Conservation (phyloP, 345 rosid species). For the Salix udensis region DNA sequence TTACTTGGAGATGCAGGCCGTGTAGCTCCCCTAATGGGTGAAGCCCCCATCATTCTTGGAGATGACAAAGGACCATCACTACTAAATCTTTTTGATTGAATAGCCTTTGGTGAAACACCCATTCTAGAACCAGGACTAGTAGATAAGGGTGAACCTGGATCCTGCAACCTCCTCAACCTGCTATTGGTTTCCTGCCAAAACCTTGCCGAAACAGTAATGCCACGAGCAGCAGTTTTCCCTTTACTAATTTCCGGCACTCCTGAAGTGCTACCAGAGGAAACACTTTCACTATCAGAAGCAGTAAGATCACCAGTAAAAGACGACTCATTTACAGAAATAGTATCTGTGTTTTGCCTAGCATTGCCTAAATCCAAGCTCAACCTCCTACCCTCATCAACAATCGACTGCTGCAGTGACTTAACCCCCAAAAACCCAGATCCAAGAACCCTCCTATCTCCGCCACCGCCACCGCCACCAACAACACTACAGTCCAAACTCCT, state of each 20-base stretch:
- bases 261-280: slow-evolving; percentile 71
- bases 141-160: slow-evolving; percentile 69
- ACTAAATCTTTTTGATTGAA: slow-evolving; percentile 63
- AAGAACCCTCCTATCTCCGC: slow-evolving; percentile 26
- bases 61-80: slow-evolving; percentile 50
- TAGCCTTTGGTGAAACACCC: slow-evolving; percentile 46
- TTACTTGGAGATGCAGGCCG: slow-evolving; percentile 81
- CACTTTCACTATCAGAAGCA: slow-evolving; percentile 74
- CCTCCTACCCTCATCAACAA: slow-evolving; percentile 51
- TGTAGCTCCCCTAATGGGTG: slow-evolving; percentile 48
- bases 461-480: slow-evolving; percentile 32
- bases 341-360: slow-evolving; percentile 40
- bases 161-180: slow-evolving; percentile 81
- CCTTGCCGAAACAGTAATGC: slow-evolving; percentile 54
- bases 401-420: slow-evolving; percentile 53
- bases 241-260: slow-evolving; percentile 50
- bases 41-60: slow-evolving; percentile 61
- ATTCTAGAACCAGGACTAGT: slow-evolving; percentile 57
- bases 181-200: slow-evolving; percentile 97
- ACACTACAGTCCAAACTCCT: slow-evolving; percentile 55
- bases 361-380: slow-evolving; percentile 53
- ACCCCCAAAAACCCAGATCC: slow-evolving; percentile 65
- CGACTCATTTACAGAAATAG: slow-evolving; percentile 45
- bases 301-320: slow-evolving; percentile 47
- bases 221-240: slow-evolving; percentile 44